Conservation (phyloP, 2,329 filamentous ascomycete species). For the Berkeleyomyces rouxiae region DNA sequence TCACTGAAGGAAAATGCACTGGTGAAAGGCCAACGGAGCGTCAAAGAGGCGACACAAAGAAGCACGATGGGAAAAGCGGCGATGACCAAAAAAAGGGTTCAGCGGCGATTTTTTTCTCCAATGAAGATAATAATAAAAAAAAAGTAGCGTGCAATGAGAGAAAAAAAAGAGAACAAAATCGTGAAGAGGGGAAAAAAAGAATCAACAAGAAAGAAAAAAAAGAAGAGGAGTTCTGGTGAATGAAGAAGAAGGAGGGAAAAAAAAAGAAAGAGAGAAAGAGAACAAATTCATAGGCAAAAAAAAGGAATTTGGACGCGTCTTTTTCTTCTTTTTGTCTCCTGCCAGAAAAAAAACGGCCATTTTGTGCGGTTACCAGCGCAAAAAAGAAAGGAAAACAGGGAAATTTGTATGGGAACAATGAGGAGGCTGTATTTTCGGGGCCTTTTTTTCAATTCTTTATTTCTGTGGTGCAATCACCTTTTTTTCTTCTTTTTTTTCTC, state of each 20-base stretch:
- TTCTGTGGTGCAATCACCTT: neutral
- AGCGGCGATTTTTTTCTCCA: neutral
- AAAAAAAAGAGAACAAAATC: neutral
- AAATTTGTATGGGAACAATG: neutral
- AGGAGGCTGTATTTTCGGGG: neutral
- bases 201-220: constrained; percentile 3
- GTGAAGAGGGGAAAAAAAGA: constrained; percentile 1
- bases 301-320: neutral
- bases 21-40: neutral
- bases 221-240: neutral
- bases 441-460: neutral
- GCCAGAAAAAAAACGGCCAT: neutral
- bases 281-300: neutral
- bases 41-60: constrained; percentile 6
- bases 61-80: constrained; percentile 1
- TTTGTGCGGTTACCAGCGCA: neutral
- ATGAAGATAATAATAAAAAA: constrained; percentile 1
- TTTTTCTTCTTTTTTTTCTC: neutral
- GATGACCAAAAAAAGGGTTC: neutral
- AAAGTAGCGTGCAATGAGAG: neutral
- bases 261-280: neutral
- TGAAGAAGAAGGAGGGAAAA: neutral
- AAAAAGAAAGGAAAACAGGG: neutral
- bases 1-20: neutral
- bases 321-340: neutral